Conservation (phyloP, 2,329 filamentous ascomycete species). For the Dactylellina sp. region DNA sequence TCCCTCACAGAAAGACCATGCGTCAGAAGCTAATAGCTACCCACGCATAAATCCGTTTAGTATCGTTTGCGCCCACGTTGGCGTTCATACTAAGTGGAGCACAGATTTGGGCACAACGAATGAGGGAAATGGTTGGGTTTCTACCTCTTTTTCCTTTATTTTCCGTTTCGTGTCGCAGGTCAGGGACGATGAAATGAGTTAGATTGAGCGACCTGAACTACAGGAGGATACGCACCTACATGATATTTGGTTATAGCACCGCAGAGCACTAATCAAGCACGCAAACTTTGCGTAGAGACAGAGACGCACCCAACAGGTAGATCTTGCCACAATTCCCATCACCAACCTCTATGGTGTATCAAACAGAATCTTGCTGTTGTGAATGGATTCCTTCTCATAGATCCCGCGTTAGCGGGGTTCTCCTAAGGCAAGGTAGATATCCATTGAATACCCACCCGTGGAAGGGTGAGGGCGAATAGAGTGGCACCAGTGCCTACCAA, state of each 20-base stretch:
- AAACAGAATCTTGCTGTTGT: conserved; percentile 30
- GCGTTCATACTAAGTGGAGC: not conserved
- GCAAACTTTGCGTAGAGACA: conserved; percentile 55
- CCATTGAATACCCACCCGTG: conserved; percentile 26
- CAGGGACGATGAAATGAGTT: conserved; percentile 34
- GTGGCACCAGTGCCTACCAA: conserved; percentile 20
- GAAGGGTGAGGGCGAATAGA: conserved; percentile 11
- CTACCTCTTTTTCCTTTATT: not conserved
- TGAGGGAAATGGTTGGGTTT: not conserved
- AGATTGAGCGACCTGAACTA: conserved; percentile 57
- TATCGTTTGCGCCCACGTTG: not conserved
- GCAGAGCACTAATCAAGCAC: conserved; percentile 57
- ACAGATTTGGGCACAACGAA: not conserved
- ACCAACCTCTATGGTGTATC: conserved; percentile 43
- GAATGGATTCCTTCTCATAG: conserved; percentile 14
- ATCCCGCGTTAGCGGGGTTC: conserved; percentile 21
- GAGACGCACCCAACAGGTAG: conserved; percentile 57
- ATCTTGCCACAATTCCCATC: conserved; percentile 37
- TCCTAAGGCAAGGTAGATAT: conserved; percentile 29
- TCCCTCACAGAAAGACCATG: too few species aligned
- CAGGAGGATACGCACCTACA: conserved; percentile 58
- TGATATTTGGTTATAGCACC: conserved; percentile 56
- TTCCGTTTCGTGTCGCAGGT: conserved; percentile 3
- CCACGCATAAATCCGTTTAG: too few species aligned
- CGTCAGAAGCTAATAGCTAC: too few species aligned